Evolutionary conservation across 1,139 yeast genomes (phyloP).

Genomic region (Saccharomyces hybrid): DNA sequence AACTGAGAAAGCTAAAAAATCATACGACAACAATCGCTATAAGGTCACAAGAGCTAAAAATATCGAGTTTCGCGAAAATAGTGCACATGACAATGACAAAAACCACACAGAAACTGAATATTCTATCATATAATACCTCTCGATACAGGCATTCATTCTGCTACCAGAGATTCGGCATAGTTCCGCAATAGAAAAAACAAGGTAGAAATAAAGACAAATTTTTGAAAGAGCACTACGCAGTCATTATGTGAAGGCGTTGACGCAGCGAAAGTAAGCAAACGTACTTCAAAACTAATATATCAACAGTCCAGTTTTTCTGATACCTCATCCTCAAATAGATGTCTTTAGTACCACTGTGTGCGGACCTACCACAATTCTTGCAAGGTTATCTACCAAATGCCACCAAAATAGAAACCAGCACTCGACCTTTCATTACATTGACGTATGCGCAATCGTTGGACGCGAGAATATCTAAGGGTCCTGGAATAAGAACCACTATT

Average conservation of each 20-base stretch:
- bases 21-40: not conserved
- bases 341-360: conserved; percentile 33
- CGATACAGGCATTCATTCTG: not conserved
- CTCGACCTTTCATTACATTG: conserved; percentile 53
- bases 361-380: conserved; percentile 32
- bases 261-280: no score
- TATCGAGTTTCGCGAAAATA: not conserved
- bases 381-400: conserved; percentile 34
- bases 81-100: not conserved
- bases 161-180: not conserved
- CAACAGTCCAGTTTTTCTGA: no score
- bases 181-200: not conserved
- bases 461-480: conserved; percentile 67
- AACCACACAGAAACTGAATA: not conserved
- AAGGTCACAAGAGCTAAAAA: not conserved
- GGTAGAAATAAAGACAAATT: not conserved
- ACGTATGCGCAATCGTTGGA: conserved; percentile 92
- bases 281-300: no score
- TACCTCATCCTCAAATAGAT: conserved; percentile 5
- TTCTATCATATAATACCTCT: not conserved
- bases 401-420: conserved; percentile 19
- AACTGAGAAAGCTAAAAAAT: not conserved
- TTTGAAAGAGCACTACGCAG: not conserved
- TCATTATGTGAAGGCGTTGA: not conserved
- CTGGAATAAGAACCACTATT: conserved; percentile 67